A percentile compares a stretch with the other conserved stretches of the same genome.
phyloP scores from a whole-genome alignment of 2,329 filamentous ascomycete species.

The Pyrenophora tritici-repentis region DNA sequence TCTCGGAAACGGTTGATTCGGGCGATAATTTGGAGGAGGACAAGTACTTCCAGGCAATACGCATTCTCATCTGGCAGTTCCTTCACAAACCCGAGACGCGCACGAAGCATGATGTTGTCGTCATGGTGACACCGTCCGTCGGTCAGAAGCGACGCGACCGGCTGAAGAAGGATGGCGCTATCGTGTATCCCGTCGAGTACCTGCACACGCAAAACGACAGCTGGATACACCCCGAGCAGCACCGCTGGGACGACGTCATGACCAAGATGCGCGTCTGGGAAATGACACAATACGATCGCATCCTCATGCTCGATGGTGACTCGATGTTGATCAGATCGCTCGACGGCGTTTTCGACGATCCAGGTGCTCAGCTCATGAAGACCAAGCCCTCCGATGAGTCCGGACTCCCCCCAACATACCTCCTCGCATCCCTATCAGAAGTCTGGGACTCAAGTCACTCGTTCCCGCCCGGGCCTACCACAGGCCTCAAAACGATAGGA shows the following conservation, averaged over 20 bases:
- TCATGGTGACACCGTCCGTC: slow-evolving; percentile 35
- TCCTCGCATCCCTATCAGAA: slow-evolving; percentile 43
- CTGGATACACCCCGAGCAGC: slow-evolving; percentile 21
- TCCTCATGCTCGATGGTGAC: slow-evolving; percentile 47
- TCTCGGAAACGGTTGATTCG: slow-evolving; percentile 23
- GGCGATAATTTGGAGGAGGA: slow-evolving; percentile 31
- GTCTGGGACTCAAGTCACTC: slow-evolving; percentile 36
- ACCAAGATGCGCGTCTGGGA: slow-evolving; percentile 49
- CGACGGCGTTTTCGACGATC: slow-evolving; percentile 45
- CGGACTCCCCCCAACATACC: slow-evolving; percentile 38
- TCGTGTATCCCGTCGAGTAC: slow-evolving; percentile 30
- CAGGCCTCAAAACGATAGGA: slow-evolving; percentile 35
- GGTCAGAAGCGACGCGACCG: slow-evolving; percentile 22
- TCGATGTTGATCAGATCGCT: slow-evolving; percentile 37
- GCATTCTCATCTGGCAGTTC: slow-evolving; percentile 41
- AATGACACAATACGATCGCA: slow-evolving; percentile 43
- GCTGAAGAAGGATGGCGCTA: slow-evolving; percentile 35
- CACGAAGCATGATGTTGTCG: slow-evolving; percentile 31
- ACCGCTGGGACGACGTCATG: slow-evolving; percentile 44
- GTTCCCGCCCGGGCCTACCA: slow-evolving; percentile 40
- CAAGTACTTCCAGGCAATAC: slow-evolving; percentile 34
- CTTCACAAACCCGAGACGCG: slow-evolving; percentile 30
- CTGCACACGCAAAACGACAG: slow-evolving; percentile 21
- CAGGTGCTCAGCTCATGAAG: slow-evolving; percentile 21
- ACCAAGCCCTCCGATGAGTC: slow-evolving; percentile 3